Evolutionary conservation across 1,284 basidiomycete species (phyloP).

Genomic region (Trametes sp.): DNA sequence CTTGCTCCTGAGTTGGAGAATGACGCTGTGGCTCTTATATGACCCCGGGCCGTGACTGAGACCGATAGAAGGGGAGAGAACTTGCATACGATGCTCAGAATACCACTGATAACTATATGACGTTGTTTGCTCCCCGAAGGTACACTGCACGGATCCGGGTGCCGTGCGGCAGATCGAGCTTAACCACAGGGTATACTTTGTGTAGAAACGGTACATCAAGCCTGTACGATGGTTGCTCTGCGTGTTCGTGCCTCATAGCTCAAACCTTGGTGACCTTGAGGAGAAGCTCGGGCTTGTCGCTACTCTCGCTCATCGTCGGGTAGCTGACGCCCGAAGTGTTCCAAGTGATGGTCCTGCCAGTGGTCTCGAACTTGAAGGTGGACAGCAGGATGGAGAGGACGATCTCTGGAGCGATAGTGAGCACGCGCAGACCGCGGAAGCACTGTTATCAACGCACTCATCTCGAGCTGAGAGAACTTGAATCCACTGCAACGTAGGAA

Average conservation of each 20-base stretch:
- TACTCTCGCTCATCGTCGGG: conserved; percentile 20
- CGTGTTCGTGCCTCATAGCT: background rate
- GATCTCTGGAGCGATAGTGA: conserved; percentile 19
- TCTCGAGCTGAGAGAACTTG: conserved; percentile 44
- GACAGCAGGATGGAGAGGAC: conserved; percentile 25
- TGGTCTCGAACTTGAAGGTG: conserved; percentile 27
- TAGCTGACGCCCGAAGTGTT: conserved; percentile 28
- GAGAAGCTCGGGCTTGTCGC: conserved; percentile 21
- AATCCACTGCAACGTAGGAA: conserved; percentile 36
- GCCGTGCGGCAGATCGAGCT: too few species aligned
- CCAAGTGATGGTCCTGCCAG: conserved; percentile 23
- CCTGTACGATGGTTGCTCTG: background rate
- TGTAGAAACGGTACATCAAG: background rate
- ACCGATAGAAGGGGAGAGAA: too few species aligned
- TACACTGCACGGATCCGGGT: too few species aligned
- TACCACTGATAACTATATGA: too few species aligned
- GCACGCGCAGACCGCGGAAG: background rate
- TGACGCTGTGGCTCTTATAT: background rate
- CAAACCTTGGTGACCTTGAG: conserved; percentile 21
- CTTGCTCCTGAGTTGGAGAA: background rate
- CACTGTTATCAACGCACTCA: conserved; percentile 37
- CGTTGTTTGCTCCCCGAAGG: too few species aligned
- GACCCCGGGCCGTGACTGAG: too few species aligned
- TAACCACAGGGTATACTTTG: too few species aligned
- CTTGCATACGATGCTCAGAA: too few species aligned